Percentiles rank a stretch among this genome's conserved stretches.
phyloP scores from a whole-genome alignment of 2,329 filamentous ascomycete species.

The Aureobasidium sp. region DNA sequence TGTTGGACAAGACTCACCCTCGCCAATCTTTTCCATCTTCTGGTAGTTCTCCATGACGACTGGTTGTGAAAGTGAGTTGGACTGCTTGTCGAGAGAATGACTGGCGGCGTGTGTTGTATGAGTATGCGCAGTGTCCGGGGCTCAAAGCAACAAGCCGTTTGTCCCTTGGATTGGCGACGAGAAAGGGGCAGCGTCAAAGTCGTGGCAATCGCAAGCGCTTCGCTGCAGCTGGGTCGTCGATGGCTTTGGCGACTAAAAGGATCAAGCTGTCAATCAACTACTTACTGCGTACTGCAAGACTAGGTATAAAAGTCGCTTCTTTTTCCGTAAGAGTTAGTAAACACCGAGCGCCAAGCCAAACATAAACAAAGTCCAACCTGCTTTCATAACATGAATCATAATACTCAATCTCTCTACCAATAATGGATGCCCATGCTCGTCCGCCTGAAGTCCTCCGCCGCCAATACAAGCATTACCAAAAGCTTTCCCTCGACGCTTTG shows the following conservation, averaged over 20 bases:
- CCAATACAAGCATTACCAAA: constrained; percentile 68
- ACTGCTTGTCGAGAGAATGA: background rate
- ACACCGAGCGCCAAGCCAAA: background rate
- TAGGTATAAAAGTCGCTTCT: too few relatives aligned
- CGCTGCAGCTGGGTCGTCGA: background rate
- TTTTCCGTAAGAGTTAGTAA: too few relatives aligned
- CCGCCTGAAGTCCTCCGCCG: constrained; percentile 62
- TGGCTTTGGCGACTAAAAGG: background rate
- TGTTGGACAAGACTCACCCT: constrained; percentile 53
- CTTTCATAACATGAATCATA: background rate
- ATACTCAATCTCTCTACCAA: background rate
- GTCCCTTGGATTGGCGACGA: background rate
- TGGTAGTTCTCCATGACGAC: constrained; percentile 82
- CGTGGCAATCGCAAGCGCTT: background rate
- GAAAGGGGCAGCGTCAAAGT: background rate
- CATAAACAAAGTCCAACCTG: background rate
- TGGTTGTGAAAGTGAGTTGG: background rate
- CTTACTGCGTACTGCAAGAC: too few relatives aligned
- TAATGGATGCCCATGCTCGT: constrained; percentile 62
- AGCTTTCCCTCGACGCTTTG: constrained; percentile 34
- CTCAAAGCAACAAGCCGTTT: background rate
- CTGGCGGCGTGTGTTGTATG: background rate
- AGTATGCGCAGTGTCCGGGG: background rate
- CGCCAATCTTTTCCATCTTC: constrained; percentile 92
- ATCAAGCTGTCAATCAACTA: background rate